Percentiles rank a stretch among this genome's conserved stretches.
These are phyloP conservation scores for Macadamia tetraphylla DNA, from an alignment of 164 flowering plant genomes.

Conservation along the genomic window DNA sequence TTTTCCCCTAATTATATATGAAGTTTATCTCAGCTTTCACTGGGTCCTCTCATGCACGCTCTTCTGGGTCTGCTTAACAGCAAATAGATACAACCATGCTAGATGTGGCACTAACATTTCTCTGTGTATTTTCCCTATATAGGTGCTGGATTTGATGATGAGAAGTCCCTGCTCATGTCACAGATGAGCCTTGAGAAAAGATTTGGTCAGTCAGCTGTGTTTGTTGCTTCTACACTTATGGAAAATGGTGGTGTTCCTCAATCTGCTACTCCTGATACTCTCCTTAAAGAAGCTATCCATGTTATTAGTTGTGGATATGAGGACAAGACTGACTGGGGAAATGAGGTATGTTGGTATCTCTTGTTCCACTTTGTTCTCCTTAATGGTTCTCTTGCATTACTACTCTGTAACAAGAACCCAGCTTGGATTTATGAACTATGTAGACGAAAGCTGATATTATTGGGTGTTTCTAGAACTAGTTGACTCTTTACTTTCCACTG, in stretches of 20 bases:
- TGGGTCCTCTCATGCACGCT: too few species aligned
- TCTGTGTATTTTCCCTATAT: background rate
- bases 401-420: too few species aligned
- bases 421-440: too few species aligned
- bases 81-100: background rate
- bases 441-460: too few species aligned
- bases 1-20: background rate
- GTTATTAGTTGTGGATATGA: constrained; percentile 57
- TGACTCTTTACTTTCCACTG: too few species aligned
- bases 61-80: background rate
- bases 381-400: too few species aligned
- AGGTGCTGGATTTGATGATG: constrained; percentile 31
- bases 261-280: constrained; percentile 28
- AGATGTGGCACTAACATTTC: constrained; percentile 1
- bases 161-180: constrained; percentile 26
- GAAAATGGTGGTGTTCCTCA: constrained; percentile 41
- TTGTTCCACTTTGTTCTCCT: background rate
- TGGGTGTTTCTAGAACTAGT: too few species aligned
- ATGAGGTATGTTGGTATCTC: constrained; percentile 28
- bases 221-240: constrained; percentile 42
- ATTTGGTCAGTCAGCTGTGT: constrained; percentile 48
- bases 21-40: background rate
- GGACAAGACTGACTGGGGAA: constrained; percentile 57
- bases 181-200: constrained; percentile 43
- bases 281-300: constrained; percentile 46